These are phyloP conservation scores for Tetrapisispora taiwanensis DNA, from an alignment of 805 yeast species.

Conservation along the genomic window DNA sequence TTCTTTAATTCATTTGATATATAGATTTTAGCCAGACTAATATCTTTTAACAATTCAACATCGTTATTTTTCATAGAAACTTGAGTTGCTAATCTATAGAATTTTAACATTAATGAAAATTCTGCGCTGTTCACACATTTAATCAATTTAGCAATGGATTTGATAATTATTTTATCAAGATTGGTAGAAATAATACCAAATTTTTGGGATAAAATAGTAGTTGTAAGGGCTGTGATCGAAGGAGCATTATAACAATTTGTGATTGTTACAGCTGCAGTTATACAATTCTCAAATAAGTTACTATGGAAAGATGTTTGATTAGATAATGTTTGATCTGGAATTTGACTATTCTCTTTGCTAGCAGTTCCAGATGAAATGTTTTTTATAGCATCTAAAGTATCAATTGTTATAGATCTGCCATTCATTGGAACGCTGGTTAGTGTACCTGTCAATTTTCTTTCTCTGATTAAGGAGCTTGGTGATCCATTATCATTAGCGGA, in stretches of 20 bases:
- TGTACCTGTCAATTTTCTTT: slow-evolving; percentile 26
- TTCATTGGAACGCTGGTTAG: slow-evolving; percentile 6
- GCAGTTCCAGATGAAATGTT: not conserved
- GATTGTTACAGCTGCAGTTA: slow-evolving; percentile 56
- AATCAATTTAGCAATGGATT: slow-evolving; percentile 56
- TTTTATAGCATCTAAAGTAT: slow-evolving; percentile 12
- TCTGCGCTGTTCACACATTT: slow-evolving; percentile 55
- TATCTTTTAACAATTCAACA: slow-evolving; percentile 28
- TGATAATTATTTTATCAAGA: slow-evolving; percentile 45
- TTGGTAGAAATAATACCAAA: slow-evolving; percentile 40
- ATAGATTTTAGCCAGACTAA: slow-evolving; percentile 41
- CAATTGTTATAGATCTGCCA: slow-evolving; percentile 12
- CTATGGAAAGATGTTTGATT: slow-evolving; percentile 9
- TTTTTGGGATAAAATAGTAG: slow-evolving; percentile 76
- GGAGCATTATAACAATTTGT: slow-evolving; percentile 58
- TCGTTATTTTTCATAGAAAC: slow-evolving; percentile 37
- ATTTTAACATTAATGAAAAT: slow-evolving; percentile 49
- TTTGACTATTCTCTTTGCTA: not conserved
- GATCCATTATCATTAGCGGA: slow-evolving; percentile 41
- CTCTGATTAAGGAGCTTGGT: slow-evolving; percentile 28
- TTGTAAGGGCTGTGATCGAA: slow-evolving; percentile 64
- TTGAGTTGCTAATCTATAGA: slow-evolving; percentile 42
- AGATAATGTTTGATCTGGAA: not conserved
- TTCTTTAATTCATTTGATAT: slow-evolving; percentile 32
- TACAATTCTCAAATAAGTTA: slow-evolving; percentile 49